Percentiles rank a stretch among this genome's conserved stretches.
Evolutionary conservation across 2,329 filamentous ascomycete genomes (phyloP).

Genomic region (Diaporthe vaccinii): DNA sequence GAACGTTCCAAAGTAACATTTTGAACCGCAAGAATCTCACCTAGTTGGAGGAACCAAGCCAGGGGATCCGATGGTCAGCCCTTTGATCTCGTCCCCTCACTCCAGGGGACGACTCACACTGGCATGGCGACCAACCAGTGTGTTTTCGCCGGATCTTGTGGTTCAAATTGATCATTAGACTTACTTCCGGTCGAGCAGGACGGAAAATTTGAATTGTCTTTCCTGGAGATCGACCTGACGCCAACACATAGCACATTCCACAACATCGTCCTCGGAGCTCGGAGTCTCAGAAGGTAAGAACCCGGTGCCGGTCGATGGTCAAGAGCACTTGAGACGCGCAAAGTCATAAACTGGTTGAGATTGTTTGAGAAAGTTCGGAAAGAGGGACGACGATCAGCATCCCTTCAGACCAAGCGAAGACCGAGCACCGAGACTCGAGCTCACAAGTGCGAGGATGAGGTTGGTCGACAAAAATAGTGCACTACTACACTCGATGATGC

Average conservation of each 20-base stretch:
- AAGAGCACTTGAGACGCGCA: neutral
- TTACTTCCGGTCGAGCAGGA: neutral
- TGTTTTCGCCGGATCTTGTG: neutral
- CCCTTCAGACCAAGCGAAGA: neutral
- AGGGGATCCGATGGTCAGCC: neutral
- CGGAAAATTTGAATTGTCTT: neutral
- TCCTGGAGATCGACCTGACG: neutral
- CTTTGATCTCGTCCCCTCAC: no score
- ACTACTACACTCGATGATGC: neutral
- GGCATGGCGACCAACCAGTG: neutral
- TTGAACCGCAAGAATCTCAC: neutral
- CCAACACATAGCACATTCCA: neutral
- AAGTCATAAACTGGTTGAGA: neutral
- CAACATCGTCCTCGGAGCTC: neutral
- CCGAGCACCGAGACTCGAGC: neutral
- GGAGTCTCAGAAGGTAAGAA: neutral
- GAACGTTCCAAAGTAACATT: neutral
- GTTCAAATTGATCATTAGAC: neutral
- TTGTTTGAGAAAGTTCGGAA: neutral
- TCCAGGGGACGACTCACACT: neutral
- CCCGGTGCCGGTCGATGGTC: neutral
- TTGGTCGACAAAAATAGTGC: neutral
- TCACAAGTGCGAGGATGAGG: neutral
- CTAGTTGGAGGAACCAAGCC: neutral
- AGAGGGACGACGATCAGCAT: neutral